Evolutionary conservation across 257 asterid species (phyloP).

Genomic region (Striga asiatica): DNA sequence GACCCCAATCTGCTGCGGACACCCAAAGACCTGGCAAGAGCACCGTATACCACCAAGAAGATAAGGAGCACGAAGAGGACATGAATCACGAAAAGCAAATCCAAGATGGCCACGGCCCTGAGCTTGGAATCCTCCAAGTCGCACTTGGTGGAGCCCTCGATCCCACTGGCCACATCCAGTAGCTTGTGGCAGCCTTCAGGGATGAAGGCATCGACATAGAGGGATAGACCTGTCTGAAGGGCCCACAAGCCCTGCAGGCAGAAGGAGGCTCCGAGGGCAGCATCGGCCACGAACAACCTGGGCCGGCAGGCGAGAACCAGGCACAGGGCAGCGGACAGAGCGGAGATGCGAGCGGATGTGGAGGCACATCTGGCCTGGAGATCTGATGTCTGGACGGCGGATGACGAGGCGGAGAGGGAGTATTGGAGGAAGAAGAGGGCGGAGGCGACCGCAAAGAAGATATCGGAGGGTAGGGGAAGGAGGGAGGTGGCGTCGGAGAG

Average conservation of each 20-base stretch:
- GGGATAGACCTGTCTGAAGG: slow-evolving; percentile 75
- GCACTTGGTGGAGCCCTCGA: slow-evolving; percentile 93
- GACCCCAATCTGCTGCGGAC: slow-evolving; percentile 54
- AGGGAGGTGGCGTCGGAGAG: slow-evolving; percentile 56
- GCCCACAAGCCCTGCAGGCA: slow-evolving; percentile 87
- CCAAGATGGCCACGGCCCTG: slow-evolving; percentile 74
- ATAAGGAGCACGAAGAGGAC: slow-evolving; percentile 51
- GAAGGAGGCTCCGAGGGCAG: slow-evolving; percentile 47
- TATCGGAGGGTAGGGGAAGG: slow-evolving; percentile 59
- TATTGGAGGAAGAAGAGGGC: slow-evolving; percentile 61
- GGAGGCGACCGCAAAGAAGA: slow-evolving; percentile 55
- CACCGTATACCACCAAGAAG: slow-evolving; percentile 39
- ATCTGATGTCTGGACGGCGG: slow-evolving; percentile 77
- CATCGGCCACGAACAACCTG: slow-evolving; percentile 51
- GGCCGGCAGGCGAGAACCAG: slow-evolving; percentile 48
- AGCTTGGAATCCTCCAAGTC: slow-evolving; percentile 89
- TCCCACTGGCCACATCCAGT: slow-evolving; percentile 76
- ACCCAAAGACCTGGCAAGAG: slow-evolving; percentile 48
- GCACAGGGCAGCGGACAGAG: slow-evolving; percentile 38
- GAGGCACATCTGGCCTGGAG: slow-evolving; percentile 71
- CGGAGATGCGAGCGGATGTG: slow-evolving; percentile 46
- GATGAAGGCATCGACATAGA: slow-evolving; percentile 75
- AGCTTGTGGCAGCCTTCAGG: slow-evolving; percentile 96
- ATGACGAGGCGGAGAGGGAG: slow-evolving; percentile 41
- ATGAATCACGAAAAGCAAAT: slow-evolving; percentile 58